Evolutionary conservation across 371 early-diverging fungal species (phyloP), one percentile per base, ranked within the genome.

Genomic region (Mortierella sp.): DNA sequence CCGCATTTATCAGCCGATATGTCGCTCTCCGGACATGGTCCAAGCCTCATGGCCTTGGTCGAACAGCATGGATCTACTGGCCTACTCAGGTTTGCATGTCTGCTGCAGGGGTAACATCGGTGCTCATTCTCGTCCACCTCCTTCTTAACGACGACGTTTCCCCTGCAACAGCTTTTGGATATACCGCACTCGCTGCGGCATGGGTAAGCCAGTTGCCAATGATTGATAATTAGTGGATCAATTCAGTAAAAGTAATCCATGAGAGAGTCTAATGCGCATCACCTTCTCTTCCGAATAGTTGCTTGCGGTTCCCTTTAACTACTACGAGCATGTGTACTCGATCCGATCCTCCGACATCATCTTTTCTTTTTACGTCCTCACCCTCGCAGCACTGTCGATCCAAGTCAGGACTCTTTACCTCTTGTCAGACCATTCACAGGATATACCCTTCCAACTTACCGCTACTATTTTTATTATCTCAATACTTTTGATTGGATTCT

Each of bases 1-100:
- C 44, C 10, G 38, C 70, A 6, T 79, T 83, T 38, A 26, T 68
- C 1, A 45, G 54, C 7, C 72, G 83, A 26, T 73, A 76, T 63
- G 11, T 68, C 1, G 28, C 70, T 1, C 70, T 83, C 42, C 44
- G 71, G 21, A 76, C 5, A 10, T 42, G 45, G 54, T 70, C 57
- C 34, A 50, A 31, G 9, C 76, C 75, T 5, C 79, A 84, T 54
- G 19, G 42, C 6, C 70, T 77, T 1, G 85, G 85, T 5, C 73
- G 79, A 38, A 84, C 85, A 8, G 74, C 50, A 28, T 81, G 79
- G 81, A 81, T 84, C 48, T 84, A 84, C 73, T 81, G 79, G 79
- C 79, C 85, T 0, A 74, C 81, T 0, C 85, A 79, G 44, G 45
- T 77, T 2, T 78, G 75, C 34, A 84, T 84, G 79, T 47, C 24